phyloP scores from a whole-genome alignment of 345 rosid genomes.

The Orychophragmus violaceus region DNA sequence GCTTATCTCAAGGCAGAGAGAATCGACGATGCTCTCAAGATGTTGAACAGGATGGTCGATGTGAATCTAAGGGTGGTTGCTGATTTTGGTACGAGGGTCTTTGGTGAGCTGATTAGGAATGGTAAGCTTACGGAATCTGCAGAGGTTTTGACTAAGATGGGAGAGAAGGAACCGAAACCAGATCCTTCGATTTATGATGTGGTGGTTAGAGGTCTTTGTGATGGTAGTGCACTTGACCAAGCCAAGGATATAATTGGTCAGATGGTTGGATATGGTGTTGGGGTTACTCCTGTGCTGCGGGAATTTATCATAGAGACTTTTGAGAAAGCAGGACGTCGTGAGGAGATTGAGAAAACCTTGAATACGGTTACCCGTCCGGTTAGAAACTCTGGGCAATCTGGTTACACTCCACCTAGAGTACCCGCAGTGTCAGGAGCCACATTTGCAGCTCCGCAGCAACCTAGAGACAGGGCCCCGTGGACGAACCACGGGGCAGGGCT shows the following conservation, averaged over 20 bases:
- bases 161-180: conserved; percentile 89
- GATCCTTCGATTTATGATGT: conserved; percentile 75
- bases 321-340: conserved; percentile 48
- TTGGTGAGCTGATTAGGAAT: conserved; percentile 59
- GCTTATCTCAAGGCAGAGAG: conserved; percentile 62
- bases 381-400: conserved; percentile 20
- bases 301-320: conserved; percentile 46
- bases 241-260: conserved; percentile 54
- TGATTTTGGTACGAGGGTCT: conserved; percentile 69
- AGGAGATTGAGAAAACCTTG: conserved; percentile 61
- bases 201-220: conserved; percentile 75
- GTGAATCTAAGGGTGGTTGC: conserved; percentile 78
- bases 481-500: conserved; percentile 7
- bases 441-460: conserved; percentile 18
- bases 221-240: conserved; percentile 50
- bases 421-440: conserved; percentile 8
- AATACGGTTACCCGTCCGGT: conserved; percentile 43
- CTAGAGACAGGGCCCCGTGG: conserved; percentile 16
- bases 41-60: conserved; percentile 66
- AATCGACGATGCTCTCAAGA: conserved; percentile 60
- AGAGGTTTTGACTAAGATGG: conserved; percentile 71
- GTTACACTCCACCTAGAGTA: conserved; percentile 20
- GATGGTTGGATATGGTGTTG: conserved; percentile 61
- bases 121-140: conserved; percentile 67
- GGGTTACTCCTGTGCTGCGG: conserved; percentile 54